Conservation (phyloP, 495 filamentous ascomycete species). For the Astrothelium subdiscretum region DNA sequence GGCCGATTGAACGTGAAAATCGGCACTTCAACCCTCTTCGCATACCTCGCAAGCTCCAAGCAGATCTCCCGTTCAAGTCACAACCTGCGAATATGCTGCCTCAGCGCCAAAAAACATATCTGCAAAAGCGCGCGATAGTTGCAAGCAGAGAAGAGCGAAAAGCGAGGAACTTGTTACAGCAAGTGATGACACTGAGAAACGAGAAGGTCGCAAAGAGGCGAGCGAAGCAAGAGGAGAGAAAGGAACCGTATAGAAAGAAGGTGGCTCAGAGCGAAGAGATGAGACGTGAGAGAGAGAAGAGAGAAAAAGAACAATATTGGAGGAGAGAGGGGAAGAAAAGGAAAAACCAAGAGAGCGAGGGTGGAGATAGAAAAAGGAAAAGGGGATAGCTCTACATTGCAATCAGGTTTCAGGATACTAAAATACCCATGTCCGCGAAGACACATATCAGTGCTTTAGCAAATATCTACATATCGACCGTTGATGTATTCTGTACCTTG, state of each 20-base stretch:
- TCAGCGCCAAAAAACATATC: slow-evolving; percentile 72
- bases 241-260: slow-evolving; percentile 66
- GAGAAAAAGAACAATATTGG: slow-evolving; percentile 90
- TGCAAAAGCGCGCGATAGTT: slow-evolving; percentile 89
- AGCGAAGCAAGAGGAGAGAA: slow-evolving; percentile 74
- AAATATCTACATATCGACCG: no score
- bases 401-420: slow-evolving; percentile 1
- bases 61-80: slow-evolving; percentile 81
- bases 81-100: slow-evolving; percentile 75
- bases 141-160: slow-evolving; percentile 73
- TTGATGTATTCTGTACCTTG: no score
- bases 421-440: no score
- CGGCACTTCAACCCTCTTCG: slow-evolving; percentile 91
- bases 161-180: slow-evolving; percentile 83
- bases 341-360: slow-evolving; percentile 56
- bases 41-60: slow-evolving; percentile 72
- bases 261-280: slow-evolving; percentile 70
- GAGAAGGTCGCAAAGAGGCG: slow-evolving; percentile 75
- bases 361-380: slow-evolving; percentile 58
- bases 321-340: slow-evolving; percentile 89
- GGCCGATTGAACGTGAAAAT: slow-evolving; percentile 61
- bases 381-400: slow-evolving; percentile 18
- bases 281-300: slow-evolving; percentile 71
- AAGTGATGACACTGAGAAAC: slow-evolving; percentile 81
- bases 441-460: no score